Evolutionary conservation across 257 asterid genomes (phyloP), one percentile per base, ranked within the genome.

Genomic region (Salvia hispanica): DNA sequence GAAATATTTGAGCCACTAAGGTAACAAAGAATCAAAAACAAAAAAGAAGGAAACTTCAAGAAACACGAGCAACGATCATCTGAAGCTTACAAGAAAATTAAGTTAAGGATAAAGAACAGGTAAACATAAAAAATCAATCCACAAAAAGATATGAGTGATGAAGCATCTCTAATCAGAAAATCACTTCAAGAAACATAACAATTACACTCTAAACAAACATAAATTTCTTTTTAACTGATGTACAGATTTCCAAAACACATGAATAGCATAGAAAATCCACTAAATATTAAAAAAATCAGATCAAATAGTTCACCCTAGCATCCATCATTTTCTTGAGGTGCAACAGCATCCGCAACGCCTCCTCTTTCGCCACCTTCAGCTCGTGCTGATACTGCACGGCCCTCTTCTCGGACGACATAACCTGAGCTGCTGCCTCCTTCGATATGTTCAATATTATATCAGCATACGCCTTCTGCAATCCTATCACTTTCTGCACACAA

Each of bases 271-370:
- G 40, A 61, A 73, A 67, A 4, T 5, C 36, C 2, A 58, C 55
- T 28, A 42, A 72, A 39, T 10, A 53, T 18, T 62, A 64, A 18
- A 63, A 44, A 45, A 54, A 37, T n/a, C 10, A 46, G 74, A 42
- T 13, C 36, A 57, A 70, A 46, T 12, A 0, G 6, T 69, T 78
- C 72, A 90, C 97, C 97, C 78, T 84, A 63, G 78, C 62, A 77
- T 84, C 95, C 97, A 87, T 85, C 90, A 84, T 87, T 61, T 84
- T 84, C 77, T 90, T 90, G 45, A 90, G 82, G 57, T 89, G 84
- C 55, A 86, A 53, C 61, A 88, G 78, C 94, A 88, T 82, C 72
- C 91, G 80, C 71, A 87, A 14, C 8, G 79, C 86, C 76, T 90
- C 97, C 37, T 85, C 94, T 73, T 82, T 87, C 37, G 87, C 82